A percentile compares a stretch with the other conserved stretches of the same genome.
These are phyloP conservation scores for Closterium sp. DNA, from an alignment of 139 green algal species.

Conservation along the genomic window DNA sequence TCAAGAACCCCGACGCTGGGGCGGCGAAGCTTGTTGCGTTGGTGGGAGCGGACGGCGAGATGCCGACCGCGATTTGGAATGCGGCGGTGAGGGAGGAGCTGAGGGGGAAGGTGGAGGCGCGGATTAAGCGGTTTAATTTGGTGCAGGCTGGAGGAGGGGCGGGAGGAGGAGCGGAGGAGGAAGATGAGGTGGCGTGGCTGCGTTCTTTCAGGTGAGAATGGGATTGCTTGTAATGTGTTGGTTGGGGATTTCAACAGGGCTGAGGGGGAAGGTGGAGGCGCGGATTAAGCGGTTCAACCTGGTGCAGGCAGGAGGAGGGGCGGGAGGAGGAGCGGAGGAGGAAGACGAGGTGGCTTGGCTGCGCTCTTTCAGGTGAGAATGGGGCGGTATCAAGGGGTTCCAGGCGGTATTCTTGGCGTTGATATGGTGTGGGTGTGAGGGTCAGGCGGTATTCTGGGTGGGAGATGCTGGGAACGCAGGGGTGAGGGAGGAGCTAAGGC, in stretches of 20 bases:
- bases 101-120: constrained; percentile 5
- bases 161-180: not conserved
- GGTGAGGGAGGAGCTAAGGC: too few species aligned
- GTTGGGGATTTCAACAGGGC: too few species aligned
- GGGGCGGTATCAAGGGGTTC: too few species aligned
- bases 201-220: constrained; percentile 23
- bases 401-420: too few species aligned
- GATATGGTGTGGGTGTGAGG: too few species aligned
- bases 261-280: constrained; percentile 13
- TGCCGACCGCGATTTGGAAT: constrained; percentile 33
- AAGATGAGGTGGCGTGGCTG: constrained; percentile 30
- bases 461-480: too few species aligned
- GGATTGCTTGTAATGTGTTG: too few species aligned
- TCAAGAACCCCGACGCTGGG: constrained; percentile 30
- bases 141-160: not conserved
- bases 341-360: constrained; percentile 32
- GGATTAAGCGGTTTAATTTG: constrained; percentile 14
- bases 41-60: not conserved
- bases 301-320: not conserved
- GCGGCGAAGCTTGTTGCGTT: constrained; percentile 18
- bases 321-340: not conserved
- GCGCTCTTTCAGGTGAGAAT: constrained; percentile 24
- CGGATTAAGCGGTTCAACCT: constrained; percentile 13
- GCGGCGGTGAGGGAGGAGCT: constrained; percentile 15
- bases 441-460: too few species aligned